Evolutionary conservation across 805 yeast genomes (phyloP), one percentile per base, ranked within the genome.

Genomic region (Candida broadrunensis): DNA sequence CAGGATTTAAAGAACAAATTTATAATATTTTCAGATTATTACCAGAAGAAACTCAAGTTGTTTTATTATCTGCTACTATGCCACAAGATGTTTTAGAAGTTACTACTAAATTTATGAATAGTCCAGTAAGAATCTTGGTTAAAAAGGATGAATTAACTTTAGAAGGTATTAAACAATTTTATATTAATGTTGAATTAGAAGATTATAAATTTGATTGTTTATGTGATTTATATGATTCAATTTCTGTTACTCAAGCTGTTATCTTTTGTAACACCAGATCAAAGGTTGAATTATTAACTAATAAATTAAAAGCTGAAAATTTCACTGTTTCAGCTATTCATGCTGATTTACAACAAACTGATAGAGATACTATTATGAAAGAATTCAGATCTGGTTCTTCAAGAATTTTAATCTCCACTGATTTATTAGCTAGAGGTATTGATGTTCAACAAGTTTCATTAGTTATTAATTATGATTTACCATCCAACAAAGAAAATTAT

Each of bases 401-500:
- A 27, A 80, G 98, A 63, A 91, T 91, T 39, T 75, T 91, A 60
- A 91, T 90, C 52, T 79, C 96, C 27, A 90, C 98, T 40, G 97
- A 90, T 67, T 86, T 90, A 49, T 88, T 90, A 82, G 97, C 98
- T 29, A 82, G 98, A 71, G 98, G 98, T 69, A 90, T 90, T 52
- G 98, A 90, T 72, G 97, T 90, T 40, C 98, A 90, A 73, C 98
- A 90, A 72, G 96, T 90, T 43, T 88, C 96, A 24, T 77, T 91
- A 52, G 98, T 90, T 49, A 87, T 90, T 51, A 90, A 90, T 76
- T 90, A 88, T 72, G 98, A 90, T 67, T 71, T 90, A 55, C 97
- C 97, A 33, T 75, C 80, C 52, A 85, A 84, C 73, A 81, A 85
- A 66, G 97, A 90, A 69, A 90, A 88, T 75, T 91, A 93, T 67